Base-by-base conservation (phyloP, 2,329 filamentous ascomycete genomes). In the Penicillium sp. region DNA sequence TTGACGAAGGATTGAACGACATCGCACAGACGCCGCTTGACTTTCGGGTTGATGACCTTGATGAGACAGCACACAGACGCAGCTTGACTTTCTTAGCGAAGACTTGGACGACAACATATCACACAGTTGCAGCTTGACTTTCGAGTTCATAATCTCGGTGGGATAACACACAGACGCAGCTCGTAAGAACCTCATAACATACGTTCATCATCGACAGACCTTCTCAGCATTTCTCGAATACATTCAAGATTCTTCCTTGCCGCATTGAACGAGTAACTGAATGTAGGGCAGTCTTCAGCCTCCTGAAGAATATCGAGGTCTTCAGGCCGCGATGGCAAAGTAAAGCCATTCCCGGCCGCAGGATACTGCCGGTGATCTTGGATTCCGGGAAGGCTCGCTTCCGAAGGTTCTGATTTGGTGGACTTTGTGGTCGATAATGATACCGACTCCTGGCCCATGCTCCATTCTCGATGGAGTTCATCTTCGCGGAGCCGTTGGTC, bases 281-380 rank as follows among this genome's bases (percentile, higher is more conserved):
- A 86, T 0, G 84, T 84, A 22, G 78, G 76, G 63, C 80, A 81
- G 24, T 74, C 67, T 41, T 82, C 80, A 49, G 86, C 83, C 63
- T 89, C 86, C 8, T 85, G 81, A 24, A 89, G 70, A 76, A 86
- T 87, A 56, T 85, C 79, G 39, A 86, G 63, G 67, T 89, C 86
- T 26, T 84, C 81, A 19, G 78, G 78, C 61, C 87, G 83, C 1
- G 80, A 79, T 7, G 82, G 79, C 21, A 88, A 67, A 24, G 78
- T 81, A 27, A 89, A 75, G 2, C 87, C 86, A 53, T 86, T 80
- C 1, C 86, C 87, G 7, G 86, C 77, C 60, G 82, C 82, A 0
- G 86, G 86, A 62, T 89, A 89, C 44, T 86, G 79, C 27, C 84
- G 80, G 64, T 86, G 85, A 46, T 83, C 82, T 39, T 19, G 16